Evolutionary conservation across 148 eudicot species (phyloP).

Genomic region (Linanthus parryae): DNA sequence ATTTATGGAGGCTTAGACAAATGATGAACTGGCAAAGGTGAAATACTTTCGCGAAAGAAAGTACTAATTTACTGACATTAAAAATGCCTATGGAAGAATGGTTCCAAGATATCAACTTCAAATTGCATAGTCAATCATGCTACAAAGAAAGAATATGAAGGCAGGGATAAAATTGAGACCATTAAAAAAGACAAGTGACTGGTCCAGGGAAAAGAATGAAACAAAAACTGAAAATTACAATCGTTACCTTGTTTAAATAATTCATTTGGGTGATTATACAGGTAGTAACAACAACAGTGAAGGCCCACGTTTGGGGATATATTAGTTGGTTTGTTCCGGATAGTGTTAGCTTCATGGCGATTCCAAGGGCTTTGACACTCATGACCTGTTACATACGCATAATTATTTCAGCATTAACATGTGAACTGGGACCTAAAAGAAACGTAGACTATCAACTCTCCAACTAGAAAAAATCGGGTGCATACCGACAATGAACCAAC

Average conservation of each 20-base stretch:
- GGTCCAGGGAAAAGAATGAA: too few species aligned
- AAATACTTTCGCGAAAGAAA: too few species aligned
- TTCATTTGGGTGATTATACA: conserved; percentile 69
- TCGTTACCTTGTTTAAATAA: conserved; percentile 73
- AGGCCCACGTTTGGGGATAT: conserved; percentile 71
- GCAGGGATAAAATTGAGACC: too few species aligned
- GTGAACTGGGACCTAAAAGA: background rate
- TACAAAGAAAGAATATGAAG: too few species aligned
- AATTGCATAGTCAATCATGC: too few species aligned
- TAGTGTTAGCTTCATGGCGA: conserved; percentile 61
- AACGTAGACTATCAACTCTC: background rate
- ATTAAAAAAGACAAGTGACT: too few species aligned
- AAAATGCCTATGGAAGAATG: too few species aligned
- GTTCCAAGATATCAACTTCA: too few species aligned
- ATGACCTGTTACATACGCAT: conserved; percentile 43
- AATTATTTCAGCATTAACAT: background rate
- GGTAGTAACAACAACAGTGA: conserved; percentile 40
- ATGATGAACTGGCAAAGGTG: too few species aligned
- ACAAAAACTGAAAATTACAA: too few species aligned
- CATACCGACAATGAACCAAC: conserved; percentile 68
- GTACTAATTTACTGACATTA: too few species aligned
- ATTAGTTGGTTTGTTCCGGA: conserved; percentile 60
- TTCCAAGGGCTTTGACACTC: conserved; percentile 76
- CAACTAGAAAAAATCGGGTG: background rate
- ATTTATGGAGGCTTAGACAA: too few species aligned